Conservation (phyloP, 345 rosid genomes). For the Citrus sp. region DNA sequence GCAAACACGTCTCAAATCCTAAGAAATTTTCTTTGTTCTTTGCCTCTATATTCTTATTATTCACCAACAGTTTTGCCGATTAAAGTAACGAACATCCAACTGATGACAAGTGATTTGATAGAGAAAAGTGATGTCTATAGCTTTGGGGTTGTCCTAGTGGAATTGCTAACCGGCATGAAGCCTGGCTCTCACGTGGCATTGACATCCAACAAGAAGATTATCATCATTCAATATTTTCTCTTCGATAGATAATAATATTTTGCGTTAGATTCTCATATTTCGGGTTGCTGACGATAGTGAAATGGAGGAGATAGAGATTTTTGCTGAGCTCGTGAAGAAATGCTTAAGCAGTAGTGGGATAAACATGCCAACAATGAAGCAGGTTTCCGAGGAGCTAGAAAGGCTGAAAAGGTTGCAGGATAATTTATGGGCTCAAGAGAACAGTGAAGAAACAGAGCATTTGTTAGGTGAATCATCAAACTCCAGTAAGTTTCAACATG, state of each 20-base stretch:
- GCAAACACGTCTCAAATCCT: too few relatives aligned
- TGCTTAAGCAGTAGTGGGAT: constrained; percentile 2
- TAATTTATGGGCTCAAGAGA: not conserved
- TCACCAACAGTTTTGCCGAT: too few relatives aligned
- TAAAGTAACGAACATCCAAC: not conserved
- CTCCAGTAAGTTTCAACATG: not conserved
- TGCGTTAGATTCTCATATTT: not conserved
- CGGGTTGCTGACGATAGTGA: not conserved
- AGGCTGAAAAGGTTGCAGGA: constrained; percentile 2
- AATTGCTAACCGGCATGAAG: constrained; percentile 28
- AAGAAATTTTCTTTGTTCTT: too few relatives aligned
- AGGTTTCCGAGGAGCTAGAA: not conserved
- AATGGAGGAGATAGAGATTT: constrained; percentile 20
- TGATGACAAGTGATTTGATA: constrained; percentile 18
- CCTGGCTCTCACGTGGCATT: constrained; percentile 4
- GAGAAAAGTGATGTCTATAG: constrained; percentile 36
- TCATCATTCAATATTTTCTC: constrained; percentile 21
- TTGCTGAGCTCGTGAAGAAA: constrained; percentile 14
- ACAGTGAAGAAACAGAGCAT: not conserved
- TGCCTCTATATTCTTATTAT: too few relatives aligned
- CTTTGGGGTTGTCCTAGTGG: constrained; percentile 33
- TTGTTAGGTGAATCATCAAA: not conserved
- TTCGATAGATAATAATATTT: not conserved
- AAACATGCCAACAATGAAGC: constrained; percentile 8
- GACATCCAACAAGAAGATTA: not conserved